A percentile compares a stretch with the other conserved stretches of the same genome.
phyloP scores from a whole-genome alignment of 2,329 filamentous ascomycete species.

The Fusarium sp. region DNA sequence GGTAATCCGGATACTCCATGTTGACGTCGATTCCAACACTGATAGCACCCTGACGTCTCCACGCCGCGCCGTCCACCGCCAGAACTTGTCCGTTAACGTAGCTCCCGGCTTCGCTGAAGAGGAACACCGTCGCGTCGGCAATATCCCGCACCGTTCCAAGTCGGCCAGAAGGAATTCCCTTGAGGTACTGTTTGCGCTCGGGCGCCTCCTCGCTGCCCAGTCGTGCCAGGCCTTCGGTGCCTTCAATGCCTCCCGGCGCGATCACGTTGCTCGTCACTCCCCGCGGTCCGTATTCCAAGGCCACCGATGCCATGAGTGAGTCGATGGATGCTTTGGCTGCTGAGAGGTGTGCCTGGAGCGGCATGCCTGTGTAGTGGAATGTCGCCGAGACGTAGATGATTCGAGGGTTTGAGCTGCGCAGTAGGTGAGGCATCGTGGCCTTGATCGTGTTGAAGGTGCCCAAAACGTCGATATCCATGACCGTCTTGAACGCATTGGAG shows the following conservation, averaged over 20 bases:
- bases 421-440: slow-evolving; percentile 82
- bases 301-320: slow-evolving; percentile 77
- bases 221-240: slow-evolving; percentile 81
- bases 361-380: slow-evolving; percentile 87
- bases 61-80: slow-evolving; percentile 72
- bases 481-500: slow-evolving; percentile 89
- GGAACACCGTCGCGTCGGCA: slow-evolving; percentile 86
- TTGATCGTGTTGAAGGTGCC: slow-evolving; percentile 96
- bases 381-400: slow-evolving; percentile 91
- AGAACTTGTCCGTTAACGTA: slow-evolving; percentile 85
- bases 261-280: slow-evolving; percentile 90
- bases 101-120: slow-evolving; percentile 85
- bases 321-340: slow-evolving; percentile 94
- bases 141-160: slow-evolving; percentile 86
- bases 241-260: slow-evolving; percentile 82
- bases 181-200: slow-evolving; percentile 47
- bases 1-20: slow-evolving; percentile 63
- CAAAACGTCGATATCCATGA: slow-evolving; percentile 95
- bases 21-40: slow-evolving; percentile 56
- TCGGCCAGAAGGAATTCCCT: slow-evolving; percentile 73
- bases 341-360: slow-evolving; percentile 86
- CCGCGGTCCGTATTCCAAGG: slow-evolving; percentile 87
- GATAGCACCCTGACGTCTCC: slow-evolving; percentile 59
- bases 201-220: slow-evolving; percentile 55
- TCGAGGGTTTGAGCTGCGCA: slow-evolving; percentile 77